phyloP scores from a whole-genome alignment of 768 basidiomycete genomes.

The Leccinellum albellum region DNA sequence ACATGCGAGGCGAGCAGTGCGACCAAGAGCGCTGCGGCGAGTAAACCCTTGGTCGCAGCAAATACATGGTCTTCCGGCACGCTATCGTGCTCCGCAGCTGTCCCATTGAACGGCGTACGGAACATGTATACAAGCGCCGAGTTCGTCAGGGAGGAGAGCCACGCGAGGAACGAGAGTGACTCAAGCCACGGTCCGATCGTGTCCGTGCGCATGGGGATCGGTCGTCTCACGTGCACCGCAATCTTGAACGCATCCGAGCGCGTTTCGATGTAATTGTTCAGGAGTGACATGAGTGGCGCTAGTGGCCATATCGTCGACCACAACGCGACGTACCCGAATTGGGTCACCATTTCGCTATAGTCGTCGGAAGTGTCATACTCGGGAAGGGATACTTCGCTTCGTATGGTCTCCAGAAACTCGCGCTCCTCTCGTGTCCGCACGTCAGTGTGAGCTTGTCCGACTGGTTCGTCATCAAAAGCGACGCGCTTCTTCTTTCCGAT shows the following conservation, averaged over 20 bases:
- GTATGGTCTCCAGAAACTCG: constrained; percentile 73
- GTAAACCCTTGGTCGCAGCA: constrained; percentile 45
- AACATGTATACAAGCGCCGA: constrained; percentile 90
- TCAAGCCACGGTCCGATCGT: constrained; percentile 95
- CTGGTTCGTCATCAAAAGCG: constrained; percentile 62
- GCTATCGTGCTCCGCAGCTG: not conserved
- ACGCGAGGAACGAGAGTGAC: constrained; percentile 80
- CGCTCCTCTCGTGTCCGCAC: constrained; percentile 57
- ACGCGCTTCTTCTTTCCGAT: constrained; percentile 59
- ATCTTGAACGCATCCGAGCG: constrained; percentile 97
- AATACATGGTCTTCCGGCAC: constrained; percentile 14
- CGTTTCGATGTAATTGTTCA: constrained; percentile 92
- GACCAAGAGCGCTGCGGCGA: constrained; percentile 64
- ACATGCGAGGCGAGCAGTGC: constrained; percentile 84
- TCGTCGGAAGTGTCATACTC: constrained; percentile 81
- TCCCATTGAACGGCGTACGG: constrained; percentile 41
- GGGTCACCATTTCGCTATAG: constrained; percentile 95
- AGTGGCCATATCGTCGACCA: constrained; percentile 96
- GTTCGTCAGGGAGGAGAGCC: constrained; percentile 86
- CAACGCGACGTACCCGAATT: constrained; percentile 88
- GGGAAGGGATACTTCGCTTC: constrained; percentile 73
- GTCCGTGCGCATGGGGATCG: constrained; percentile 83
- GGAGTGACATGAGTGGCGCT: constrained; percentile 79
- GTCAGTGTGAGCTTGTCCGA: constrained; percentile 27
- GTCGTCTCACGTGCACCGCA: constrained; percentile 75